phyloP scores from a whole-genome alignment of 1,139 yeast genomes.

The Lodderomyces beijingensis region DNA sequence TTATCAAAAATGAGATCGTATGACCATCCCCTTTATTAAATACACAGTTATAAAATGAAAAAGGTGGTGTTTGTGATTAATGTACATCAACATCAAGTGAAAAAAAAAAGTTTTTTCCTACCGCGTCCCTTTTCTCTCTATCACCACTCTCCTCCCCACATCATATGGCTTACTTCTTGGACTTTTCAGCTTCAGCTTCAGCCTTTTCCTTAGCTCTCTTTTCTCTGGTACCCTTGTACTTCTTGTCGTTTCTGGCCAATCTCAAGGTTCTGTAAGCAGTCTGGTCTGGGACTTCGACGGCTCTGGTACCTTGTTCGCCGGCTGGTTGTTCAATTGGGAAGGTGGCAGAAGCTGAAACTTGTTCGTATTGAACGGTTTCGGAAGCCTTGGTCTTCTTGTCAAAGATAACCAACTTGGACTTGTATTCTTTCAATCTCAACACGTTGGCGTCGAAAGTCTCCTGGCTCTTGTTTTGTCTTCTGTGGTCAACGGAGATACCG shows the following conservation, averaged over 20 bases:
- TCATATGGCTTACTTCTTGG: constrained; percentile 62
- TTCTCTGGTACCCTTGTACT: constrained; percentile 91
- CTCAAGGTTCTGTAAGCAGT: constrained; percentile 96
- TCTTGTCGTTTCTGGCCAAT: constrained; percentile 91
- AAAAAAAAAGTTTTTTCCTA: too few relatives aligned
- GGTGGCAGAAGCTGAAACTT: constrained; percentile 72
- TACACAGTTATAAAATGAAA: too few relatives aligned
- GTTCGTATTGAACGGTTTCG: constrained; percentile 67
- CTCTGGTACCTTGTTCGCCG: constrained; percentile 78
- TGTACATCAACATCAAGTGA: too few relatives aligned
- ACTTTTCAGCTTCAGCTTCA: constrained; percentile 98
- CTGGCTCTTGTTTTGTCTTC: constrained; percentile 98
- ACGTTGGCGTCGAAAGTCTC: constrained; percentile 95
- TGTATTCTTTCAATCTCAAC: constrained; percentile 94
- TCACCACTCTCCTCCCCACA: neutral
- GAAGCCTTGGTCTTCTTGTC: constrained; percentile 80
- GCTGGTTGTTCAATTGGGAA: constrained; percentile 90
- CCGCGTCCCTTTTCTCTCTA: neutral
- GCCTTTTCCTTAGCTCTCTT: constrained; percentile 97
- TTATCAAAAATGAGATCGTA: too few relatives aligned
- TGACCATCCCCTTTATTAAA: too few relatives aligned
- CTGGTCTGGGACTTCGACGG: constrained; percentile 80
- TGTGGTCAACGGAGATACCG: constrained; percentile 99
- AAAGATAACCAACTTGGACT: constrained; percentile 91
- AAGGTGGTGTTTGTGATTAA: too few relatives aligned